Percentiles rank a stretch among this genome's conserved stretches.
These are phyloP conservation scores for Castanea sativa DNA, from an alignment of 306 rosid species.

Conservation along the genomic window DNA sequence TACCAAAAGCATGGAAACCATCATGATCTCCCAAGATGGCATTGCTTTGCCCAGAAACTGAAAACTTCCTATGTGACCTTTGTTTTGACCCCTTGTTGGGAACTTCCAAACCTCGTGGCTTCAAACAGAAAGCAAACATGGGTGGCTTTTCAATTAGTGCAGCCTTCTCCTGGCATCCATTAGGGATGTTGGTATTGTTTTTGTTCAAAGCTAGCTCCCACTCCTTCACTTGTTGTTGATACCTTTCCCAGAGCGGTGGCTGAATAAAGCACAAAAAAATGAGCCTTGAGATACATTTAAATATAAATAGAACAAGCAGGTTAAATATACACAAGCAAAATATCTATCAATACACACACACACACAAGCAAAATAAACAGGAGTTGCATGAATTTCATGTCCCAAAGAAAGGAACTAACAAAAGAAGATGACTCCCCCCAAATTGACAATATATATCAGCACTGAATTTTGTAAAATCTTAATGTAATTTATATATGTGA, in stretches of 20 bases:
- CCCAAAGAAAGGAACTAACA: background rate
- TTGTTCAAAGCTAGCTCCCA: constrained; percentile 74
- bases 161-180: constrained; percentile 51
- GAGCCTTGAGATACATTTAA: background rate
- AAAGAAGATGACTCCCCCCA: background rate
- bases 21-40: constrained; percentile 56
- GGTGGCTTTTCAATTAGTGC: constrained; percentile 75
- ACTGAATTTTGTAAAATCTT: background rate
- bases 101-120: constrained; percentile 89
- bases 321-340: constrained; percentile 3
- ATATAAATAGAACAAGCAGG: constrained; percentile 2
- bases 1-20: constrained; percentile 65
- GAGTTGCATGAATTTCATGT: background rate
- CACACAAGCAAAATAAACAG: constrained; percentile 4
- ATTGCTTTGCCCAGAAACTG: constrained; percentile 60
- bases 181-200: constrained; percentile 31
- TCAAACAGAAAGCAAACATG: constrained; percentile 91
- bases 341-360: background rate
- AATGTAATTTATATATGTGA: background rate
- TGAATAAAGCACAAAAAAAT: constrained; percentile 31
- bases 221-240: constrained; percentile 64
- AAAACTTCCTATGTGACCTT: constrained; percentile 72
- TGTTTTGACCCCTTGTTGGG: constrained; percentile 76
- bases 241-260: constrained; percentile 87
- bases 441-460: background rate